phyloP scores from a whole-genome alignment of 1,284 basidiomycete species.

The Neonothopanus nambi region DNA sequence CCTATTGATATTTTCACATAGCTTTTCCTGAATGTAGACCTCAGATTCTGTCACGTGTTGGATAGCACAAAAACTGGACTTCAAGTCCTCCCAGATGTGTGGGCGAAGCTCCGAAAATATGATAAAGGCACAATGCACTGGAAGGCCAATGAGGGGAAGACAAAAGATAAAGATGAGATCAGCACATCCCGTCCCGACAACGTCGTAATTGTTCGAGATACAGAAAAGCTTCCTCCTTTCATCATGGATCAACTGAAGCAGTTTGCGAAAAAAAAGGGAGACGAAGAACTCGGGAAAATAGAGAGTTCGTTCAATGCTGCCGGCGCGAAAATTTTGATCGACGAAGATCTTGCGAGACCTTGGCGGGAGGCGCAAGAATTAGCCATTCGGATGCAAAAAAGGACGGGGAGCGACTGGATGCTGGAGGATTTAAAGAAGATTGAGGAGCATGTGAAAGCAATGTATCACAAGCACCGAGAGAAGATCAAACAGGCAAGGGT shows the following conservation, averaged over 20 bases:
- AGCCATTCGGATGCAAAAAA: neutral
- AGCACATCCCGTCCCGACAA: constrained; percentile 15
- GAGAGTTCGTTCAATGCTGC: constrained; percentile 29
- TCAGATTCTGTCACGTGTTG: constrained; percentile 61
- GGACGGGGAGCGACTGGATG: constrained; percentile 15
- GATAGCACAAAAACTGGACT: constrained; percentile 65
- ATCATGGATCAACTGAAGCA: constrained; percentile 50
- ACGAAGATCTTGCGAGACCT: constrained; percentile 37
- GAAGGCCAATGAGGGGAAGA: constrained; percentile 30
- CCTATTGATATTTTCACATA: neutral
- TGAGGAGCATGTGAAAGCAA: constrained; percentile 27
- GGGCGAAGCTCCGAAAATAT: constrained; percentile 32
- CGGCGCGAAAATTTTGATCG: constrained; percentile 21
- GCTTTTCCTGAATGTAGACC: too few species aligned
- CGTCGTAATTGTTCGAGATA: constrained; percentile 18
- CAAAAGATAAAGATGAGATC: constrained; percentile 17
- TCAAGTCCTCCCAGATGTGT: constrained; percentile 35
- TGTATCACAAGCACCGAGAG: constrained; percentile 20
- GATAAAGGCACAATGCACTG: constrained; percentile 35
- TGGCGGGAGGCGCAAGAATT: constrained; percentile 34
- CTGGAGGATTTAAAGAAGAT: constrained; percentile 30
- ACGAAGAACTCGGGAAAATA: constrained; percentile 23
- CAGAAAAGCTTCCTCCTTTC: constrained; percentile 31
- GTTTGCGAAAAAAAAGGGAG: constrained; percentile 26
- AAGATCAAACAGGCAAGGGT: constrained; percentile 5